A percentile compares a stretch with the other conserved stretches of the same genome.
Evolutionary conservation across 2,329 filamentous ascomycete genomes (phyloP).

Genomic region (Cylindrodendrum hubeiense): DNA sequence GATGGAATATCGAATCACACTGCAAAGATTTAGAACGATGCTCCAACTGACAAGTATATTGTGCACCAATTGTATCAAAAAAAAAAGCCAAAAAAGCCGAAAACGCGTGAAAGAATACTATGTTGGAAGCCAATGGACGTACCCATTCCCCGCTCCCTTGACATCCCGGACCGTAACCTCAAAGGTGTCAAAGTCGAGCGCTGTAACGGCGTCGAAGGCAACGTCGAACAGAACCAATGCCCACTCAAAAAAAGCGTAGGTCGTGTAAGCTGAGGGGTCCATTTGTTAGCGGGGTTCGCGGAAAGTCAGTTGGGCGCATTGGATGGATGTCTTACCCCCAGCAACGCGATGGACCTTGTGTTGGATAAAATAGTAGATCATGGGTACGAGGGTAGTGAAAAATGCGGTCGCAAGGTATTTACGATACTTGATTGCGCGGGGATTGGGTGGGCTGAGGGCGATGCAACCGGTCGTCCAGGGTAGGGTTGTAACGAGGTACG

Average conservation of each 20-base stretch:
- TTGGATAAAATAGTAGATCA: constrained; percentile 98
- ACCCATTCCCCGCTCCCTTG: constrained; percentile 95
- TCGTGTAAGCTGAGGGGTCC: constrained; percentile 83
- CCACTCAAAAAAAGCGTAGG: constrained; percentile 99
- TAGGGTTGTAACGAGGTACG: constrained; percentile 92
- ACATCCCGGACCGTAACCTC: constrained; percentile 91
- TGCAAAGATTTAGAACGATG: constrained; percentile 59
- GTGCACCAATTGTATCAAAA: constrained; percentile 41
- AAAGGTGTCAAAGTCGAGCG: constrained; percentile 89
- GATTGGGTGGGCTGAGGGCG: constrained; percentile 86
- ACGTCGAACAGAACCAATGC: constrained; percentile 94
- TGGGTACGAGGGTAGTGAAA: constrained; percentile 89
- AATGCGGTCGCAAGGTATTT: constrained; percentile 87
- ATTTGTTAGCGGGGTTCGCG: constrained; percentile 28
- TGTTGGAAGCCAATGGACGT: constrained; percentile 95
- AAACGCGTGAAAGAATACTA: constrained; percentile 61
- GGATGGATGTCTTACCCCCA: constrained; percentile 75
- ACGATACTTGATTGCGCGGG: constrained; percentile 85
- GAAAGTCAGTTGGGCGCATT: not conserved
- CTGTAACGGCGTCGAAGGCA: constrained; percentile 94
- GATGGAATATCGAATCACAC: constrained; percentile 61
- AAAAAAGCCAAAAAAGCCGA: constrained; percentile 40
- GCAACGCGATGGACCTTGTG: constrained; percentile 96
- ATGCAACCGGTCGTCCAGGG: constrained; percentile 96
- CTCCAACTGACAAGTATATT: constrained; percentile 45